These are phyloP conservation scores for Silene coronaria DNA, from an alignment of 179 eudicot species.

Conservation along the genomic window DNA sequence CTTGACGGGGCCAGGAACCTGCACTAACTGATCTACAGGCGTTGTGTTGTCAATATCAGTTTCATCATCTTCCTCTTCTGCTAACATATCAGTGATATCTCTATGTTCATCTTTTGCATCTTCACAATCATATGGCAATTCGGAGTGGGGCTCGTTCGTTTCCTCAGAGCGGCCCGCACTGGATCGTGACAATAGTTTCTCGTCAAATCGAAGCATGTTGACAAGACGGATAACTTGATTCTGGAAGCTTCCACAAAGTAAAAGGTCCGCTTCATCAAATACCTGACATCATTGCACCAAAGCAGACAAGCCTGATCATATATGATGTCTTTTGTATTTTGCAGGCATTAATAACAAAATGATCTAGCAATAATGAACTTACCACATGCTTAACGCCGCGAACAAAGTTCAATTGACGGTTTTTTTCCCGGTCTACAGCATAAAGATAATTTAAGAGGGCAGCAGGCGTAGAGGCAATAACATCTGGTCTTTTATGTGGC, in stretches of 20 bases:
- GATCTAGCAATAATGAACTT: conserved; percentile 16
- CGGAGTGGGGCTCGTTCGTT: conserved; percentile 29
- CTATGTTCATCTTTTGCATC: conserved; percentile 28
- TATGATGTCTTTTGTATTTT: neutral
- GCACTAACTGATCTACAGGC: conserved; percentile 25
- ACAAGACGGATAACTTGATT: conserved; percentile 87
- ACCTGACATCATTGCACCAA: conserved; percentile 42
- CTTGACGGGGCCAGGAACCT: conserved; percentile 24
- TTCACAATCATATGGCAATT: conserved; percentile 30
- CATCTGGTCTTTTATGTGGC: conserved; percentile 72
- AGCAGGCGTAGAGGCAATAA: conserved; percentile 82
- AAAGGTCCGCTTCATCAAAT: conserved; percentile 94
- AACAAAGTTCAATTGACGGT: conserved; percentile 51
- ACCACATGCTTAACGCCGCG: conserved; percentile 81
- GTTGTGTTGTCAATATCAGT: conserved; percentile 27
- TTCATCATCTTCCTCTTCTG: conserved; percentile 33
- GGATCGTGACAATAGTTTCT: conserved; percentile 61
- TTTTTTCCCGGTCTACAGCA: conserved; percentile 62
- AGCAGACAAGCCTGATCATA: conserved; percentile 5
- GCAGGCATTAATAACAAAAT: neutral
- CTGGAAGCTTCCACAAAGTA: conserved; percentile 92
- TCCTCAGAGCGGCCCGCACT: conserved; percentile 27
- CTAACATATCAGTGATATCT: conserved; percentile 14
- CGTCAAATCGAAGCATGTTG: conserved; percentile 90
- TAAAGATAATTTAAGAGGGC: conserved; percentile 79